Evolutionary conservation across 345 rosid genomes (phyloP).

Genomic region (Mercurialis annua): DNA sequence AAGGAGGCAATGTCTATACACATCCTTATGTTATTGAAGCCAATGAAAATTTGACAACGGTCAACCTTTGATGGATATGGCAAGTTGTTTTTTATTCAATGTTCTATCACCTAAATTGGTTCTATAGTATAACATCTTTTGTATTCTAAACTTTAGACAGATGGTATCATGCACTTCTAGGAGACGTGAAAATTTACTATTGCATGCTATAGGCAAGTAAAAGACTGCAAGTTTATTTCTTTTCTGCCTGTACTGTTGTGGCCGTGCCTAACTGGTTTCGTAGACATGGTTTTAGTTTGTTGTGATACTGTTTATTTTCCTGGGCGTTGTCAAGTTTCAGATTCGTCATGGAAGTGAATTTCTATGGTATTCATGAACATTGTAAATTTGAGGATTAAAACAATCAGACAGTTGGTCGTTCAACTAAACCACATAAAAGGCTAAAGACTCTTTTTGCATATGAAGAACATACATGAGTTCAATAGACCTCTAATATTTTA

Average conservation of each 20-base stretch:
- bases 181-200: background rate
- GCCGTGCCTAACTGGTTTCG: background rate
- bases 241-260: background rate
- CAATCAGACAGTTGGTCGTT: too few relatives aligned
- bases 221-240: background rate
- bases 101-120: too few relatives aligned
- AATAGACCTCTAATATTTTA: background rate
- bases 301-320: background rate
- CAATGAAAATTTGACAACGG: conserved; percentile 63
- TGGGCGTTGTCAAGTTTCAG: too few relatives aligned
- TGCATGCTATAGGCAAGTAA: background rate
- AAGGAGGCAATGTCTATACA: conserved; percentile 75
- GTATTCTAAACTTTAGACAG: too few relatives aligned
- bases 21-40: conserved; percentile 83
- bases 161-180: background rate
- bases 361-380: too few relatives aligned
- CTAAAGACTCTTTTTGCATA: background rate
- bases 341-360: too few relatives aligned
- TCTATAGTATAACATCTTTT: background rate
- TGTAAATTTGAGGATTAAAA: too few relatives aligned
- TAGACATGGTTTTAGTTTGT: background rate
- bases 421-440: too few relatives aligned
- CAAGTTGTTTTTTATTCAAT: too few relatives aligned
- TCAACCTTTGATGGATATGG: conserved; percentile 24
- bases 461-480: background rate